phyloP scores from a whole-genome alignment of 2,329 filamentous ascomycete genomes.

The Calonectria pauciramosa region DNA sequence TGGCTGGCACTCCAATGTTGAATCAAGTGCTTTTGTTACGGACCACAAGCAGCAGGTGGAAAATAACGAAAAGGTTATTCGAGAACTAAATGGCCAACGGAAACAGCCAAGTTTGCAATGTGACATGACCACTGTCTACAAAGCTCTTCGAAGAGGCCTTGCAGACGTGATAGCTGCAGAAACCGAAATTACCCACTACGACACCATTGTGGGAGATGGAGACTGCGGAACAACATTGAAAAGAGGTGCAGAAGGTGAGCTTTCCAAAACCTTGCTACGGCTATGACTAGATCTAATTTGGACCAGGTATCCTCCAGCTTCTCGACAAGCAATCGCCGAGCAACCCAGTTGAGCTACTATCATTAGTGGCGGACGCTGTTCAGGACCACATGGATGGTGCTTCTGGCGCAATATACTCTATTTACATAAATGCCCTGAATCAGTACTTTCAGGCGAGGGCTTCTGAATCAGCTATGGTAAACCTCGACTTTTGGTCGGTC shows the following conservation, averaged over 20 bases:
- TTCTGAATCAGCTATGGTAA: slow-evolving; percentile 15
- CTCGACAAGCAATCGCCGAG: not conserved
- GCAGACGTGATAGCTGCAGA: slow-evolving; percentile 6
- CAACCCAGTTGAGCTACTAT: not conserved
- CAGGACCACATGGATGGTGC: slow-evolving; percentile 75
- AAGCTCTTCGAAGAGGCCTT: not conserved
- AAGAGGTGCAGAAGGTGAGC: slow-evolving; percentile 6
- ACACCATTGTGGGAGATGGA: slow-evolving; percentile 21
- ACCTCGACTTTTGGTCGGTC: slow-evolving; percentile 51
- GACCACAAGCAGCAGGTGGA: not conserved
- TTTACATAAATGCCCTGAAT: slow-evolving; percentile 80
- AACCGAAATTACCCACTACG: not conserved
- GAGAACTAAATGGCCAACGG: not conserved
- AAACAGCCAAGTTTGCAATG: not conserved
- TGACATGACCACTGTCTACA: not conserved
- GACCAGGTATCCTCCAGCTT: not conserved
- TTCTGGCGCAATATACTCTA: slow-evolving; percentile 79
- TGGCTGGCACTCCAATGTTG: not conserved
- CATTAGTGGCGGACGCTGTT: not conserved
- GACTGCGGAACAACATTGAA: slow-evolving; percentile 21
- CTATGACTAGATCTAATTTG: not conserved
- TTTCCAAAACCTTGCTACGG: too few species aligned
- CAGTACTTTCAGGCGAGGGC: slow-evolving; percentile 40
- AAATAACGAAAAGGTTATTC: not conserved
- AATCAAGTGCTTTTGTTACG: not conserved